Evolutionary conservation across 305 asterid genomes (phyloP).

Genomic region (Salvia sclarea): DNA sequence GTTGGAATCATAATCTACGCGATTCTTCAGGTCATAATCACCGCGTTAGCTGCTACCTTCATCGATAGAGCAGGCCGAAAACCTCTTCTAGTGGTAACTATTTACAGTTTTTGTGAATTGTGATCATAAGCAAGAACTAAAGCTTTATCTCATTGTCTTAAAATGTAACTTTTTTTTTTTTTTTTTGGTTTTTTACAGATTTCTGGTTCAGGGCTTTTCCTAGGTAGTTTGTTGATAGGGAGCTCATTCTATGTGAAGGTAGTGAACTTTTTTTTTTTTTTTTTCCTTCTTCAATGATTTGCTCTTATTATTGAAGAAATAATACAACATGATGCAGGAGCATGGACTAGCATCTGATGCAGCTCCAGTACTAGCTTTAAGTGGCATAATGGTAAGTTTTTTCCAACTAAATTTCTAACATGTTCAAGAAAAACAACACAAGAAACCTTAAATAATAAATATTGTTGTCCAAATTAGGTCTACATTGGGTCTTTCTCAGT

Average conservation of each 20-base stretch:
- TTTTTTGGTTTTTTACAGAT: conserved; percentile 40
- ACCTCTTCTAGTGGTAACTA: conserved; percentile 78
- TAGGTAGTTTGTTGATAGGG: conserved; percentile 75
- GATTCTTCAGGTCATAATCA: conserved; percentile 79
- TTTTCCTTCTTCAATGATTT: not conserved
- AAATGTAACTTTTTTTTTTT: not conserved
- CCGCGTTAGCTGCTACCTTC: conserved; percentile 67
- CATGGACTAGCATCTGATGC: conserved; percentile 59
- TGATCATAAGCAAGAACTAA: conserved; percentile 1
- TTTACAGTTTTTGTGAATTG: too few species aligned
- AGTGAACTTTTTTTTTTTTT: not conserved
- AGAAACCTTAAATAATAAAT: not conserved
- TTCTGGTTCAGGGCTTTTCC: conserved; percentile 74
- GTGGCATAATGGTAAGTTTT: conserved; percentile 77
- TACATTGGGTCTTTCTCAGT: conserved; percentile 80
- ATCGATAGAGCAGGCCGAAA: conserved; percentile 85
- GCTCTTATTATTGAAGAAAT: conserved; percentile 22
- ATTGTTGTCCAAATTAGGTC: conserved; percentile 52
- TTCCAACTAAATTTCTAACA: not conserved
- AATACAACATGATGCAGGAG: conserved; percentile 43
- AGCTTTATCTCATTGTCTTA: conserved; percentile 2
- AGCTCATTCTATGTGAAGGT: conserved; percentile 83
- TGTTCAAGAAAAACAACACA: not conserved
- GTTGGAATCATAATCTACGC: conserved; percentile 78
- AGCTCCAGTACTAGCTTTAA: conserved; percentile 74